Conservation (phyloP, 371 early-diverging fungal genomes). For the Umbelopsis sp. region DNA sequence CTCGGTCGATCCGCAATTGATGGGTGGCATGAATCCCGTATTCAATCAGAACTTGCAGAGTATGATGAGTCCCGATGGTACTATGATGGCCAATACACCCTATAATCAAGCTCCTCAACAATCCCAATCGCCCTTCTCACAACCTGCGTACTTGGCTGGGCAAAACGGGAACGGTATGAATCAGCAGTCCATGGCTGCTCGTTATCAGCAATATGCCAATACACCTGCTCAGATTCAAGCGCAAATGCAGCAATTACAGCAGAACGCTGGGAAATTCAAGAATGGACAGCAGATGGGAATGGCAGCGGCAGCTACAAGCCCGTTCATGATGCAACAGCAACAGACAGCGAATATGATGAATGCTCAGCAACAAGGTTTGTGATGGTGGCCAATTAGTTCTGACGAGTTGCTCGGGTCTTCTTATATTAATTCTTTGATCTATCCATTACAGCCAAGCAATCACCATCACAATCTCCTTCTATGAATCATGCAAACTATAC, state of each 20-base stretch:
- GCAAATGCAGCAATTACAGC: slow-evolving; percentile 7
- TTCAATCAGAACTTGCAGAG: slow-evolving; percentile 7
- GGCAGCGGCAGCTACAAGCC: background rate
- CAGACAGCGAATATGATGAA: slow-evolving; percentile 8
- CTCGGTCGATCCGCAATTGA: slow-evolving; percentile 12
- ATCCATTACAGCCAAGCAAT: slow-evolving; percentile 38
- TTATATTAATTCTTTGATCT: background rate
- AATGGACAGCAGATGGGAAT: slow-evolving; percentile 14
- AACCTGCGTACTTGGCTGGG: slow-evolving; percentile 5
- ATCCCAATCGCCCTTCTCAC: slow-evolving; percentile 7
- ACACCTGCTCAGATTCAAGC: slow-evolving; percentile 8
- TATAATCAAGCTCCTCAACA: slow-evolving; percentile 11
- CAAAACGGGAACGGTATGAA: slow-evolving; percentile 1
- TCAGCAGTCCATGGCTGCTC: background rate
- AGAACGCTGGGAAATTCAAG: slow-evolving; percentile 7
- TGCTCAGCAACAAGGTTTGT: slow-evolving; percentile 4
- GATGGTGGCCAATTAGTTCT: background rate
- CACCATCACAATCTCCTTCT: slow-evolving; percentile 50
- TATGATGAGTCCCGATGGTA: slow-evolving; percentile 10
- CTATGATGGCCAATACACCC: background rate
- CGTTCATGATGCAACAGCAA: slow-evolving; percentile 11
- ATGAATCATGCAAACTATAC: slow-evolving; percentile 38
- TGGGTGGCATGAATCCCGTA: slow-evolving; percentile 14
- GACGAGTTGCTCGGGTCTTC: background rate
- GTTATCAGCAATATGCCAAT: slow-evolving; percentile 8